Evolutionary conservation across 148 eudicot species (phyloP).

Genomic region (Amaranthus cruentus): DNA sequence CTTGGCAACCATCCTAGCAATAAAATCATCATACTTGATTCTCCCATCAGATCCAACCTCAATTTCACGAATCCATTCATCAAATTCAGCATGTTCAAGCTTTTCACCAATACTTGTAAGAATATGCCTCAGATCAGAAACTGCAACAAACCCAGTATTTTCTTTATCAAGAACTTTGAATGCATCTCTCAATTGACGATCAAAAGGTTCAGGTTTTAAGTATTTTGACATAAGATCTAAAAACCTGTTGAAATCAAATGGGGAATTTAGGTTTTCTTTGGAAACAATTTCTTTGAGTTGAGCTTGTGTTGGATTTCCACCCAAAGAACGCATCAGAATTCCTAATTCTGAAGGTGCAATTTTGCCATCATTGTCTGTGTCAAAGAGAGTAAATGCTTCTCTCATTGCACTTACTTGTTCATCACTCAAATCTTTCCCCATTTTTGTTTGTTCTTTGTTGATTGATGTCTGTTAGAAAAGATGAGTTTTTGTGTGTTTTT

Average conservation of each 20-base stretch:
- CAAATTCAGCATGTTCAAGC: slow-evolving; percentile 86
- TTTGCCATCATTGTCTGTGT: slow-evolving; percentile 52
- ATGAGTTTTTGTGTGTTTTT: background rate
- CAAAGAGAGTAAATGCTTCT: slow-evolving; percentile 55
- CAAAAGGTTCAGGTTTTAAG: slow-evolving; percentile 86
- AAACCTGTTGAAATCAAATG: slow-evolving; percentile 70
- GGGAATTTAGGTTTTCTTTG: slow-evolving; percentile 44
- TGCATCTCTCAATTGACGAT: slow-evolving; percentile 82
- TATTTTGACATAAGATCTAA: slow-evolving; percentile 73
- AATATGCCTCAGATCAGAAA: slow-evolving; percentile 83
- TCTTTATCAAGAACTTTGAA: slow-evolving; percentile 92
- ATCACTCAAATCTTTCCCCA: slow-evolving; percentile 23
- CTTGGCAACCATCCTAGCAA: slow-evolving; percentile 15
- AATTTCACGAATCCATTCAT: slow-evolving; percentile 97
- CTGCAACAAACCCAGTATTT: slow-evolving; percentile 68
- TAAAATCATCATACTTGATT: slow-evolving; percentile 64
- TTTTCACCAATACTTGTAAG: slow-evolving; percentile 90
- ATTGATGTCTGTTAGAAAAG: background rate
- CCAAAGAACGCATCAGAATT: slow-evolving; percentile 42
- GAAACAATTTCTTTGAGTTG: slow-evolving; percentile 55
- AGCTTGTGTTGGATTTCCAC: slow-evolving; percentile 48
- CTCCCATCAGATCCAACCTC: slow-evolving; percentile 87
- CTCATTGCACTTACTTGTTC: slow-evolving; percentile 36
- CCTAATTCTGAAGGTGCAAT: slow-evolving; percentile 44
- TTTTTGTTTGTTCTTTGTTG: slow-evolving; percentile 8